Evolutionary conservation across 208 protist species (phyloP).

Genomic region (Trypanosoma lewisi): DNA sequence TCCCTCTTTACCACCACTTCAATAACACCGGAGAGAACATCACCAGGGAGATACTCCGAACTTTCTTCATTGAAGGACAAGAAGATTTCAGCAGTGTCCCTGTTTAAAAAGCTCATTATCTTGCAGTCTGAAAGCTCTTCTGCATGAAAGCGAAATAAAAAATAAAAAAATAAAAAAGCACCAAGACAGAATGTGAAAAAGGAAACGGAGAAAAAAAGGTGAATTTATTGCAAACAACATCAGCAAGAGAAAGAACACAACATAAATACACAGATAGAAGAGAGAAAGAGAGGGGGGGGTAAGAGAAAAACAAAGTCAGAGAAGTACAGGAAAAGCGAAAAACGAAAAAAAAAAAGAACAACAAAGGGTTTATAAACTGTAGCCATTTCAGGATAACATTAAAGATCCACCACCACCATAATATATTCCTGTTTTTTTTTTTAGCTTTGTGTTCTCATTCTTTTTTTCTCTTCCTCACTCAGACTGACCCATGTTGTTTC

Average conservation of each 20-base stretch:
- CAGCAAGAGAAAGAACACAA: too few relatives aligned
- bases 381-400: not conserved
- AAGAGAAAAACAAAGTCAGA: constrained; percentile 16
- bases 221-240: too few relatives aligned
- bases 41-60: constrained; percentile 9
- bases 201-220: too few relatives aligned
- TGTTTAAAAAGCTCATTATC: constrained; percentile 1
- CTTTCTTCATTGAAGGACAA: not conserved
- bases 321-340: constrained; percentile 2
- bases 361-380: not conserved
- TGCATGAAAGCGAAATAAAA: too few relatives aligned
- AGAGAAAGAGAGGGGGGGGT: not conserved
- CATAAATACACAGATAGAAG: constrained; percentile 1
- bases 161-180: too few relatives aligned
- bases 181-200: too few relatives aligned
- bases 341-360: constrained; percentile 21
- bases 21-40: constrained; percentile 8
- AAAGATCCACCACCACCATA: too few relatives aligned
- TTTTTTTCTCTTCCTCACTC: too few relatives aligned
- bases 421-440: too few relatives aligned
- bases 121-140: not conserved
- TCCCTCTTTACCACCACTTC: constrained; percentile 13
- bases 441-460: too few relatives aligned
- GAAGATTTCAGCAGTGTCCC: not conserved
- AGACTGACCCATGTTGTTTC: too few relatives aligned